phyloP scores from a whole-genome alignment of 1,284 basidiomycete genomes.

The Sparassis latifolia region DNA sequence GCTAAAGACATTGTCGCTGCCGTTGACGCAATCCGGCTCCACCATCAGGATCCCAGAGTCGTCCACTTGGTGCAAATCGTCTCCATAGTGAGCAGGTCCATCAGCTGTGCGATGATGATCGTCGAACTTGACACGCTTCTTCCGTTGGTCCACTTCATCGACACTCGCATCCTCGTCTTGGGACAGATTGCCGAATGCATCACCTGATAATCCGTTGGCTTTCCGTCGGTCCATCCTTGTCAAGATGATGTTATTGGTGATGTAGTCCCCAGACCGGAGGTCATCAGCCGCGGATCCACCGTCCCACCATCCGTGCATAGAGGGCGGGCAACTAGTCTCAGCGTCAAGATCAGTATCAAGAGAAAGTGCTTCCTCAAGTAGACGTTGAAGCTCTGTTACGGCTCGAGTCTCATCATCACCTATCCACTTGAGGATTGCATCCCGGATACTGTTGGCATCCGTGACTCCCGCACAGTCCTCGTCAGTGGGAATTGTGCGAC shows the following conservation, averaged over 20 bases:
- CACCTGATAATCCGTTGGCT: constrained; percentile 8
- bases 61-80: constrained; percentile 2
- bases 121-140: constrained; percentile 11
- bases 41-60: constrained; percentile 20
- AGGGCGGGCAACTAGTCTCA: neutral
- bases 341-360: neutral
- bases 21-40: neutral
- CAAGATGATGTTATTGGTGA: constrained; percentile 10
- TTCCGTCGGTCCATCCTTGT: constrained; percentile 18
- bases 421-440: neutral
- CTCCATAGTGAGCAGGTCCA: neutral
- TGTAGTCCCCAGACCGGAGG: neutral
- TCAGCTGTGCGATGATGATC: neutral
- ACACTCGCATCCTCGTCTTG: constrained; percentile 6
- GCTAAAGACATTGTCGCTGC: constrained; percentile 5
- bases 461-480: constrained; percentile 32
- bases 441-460: neutral
- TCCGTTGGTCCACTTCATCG: neutral
- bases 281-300: neutral
- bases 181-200: constrained; percentile 6
- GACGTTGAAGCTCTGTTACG: neutral
- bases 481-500: constrained; percentile 38
- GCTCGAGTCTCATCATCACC: neutral
- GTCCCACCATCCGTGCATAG: neutral
- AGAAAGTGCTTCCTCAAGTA: neutral